These are phyloP conservation scores for Pseudognaphalium luteoalbum DNA, from an alignment of 129 eudicot genomes.

Conservation along the genomic window DNA sequence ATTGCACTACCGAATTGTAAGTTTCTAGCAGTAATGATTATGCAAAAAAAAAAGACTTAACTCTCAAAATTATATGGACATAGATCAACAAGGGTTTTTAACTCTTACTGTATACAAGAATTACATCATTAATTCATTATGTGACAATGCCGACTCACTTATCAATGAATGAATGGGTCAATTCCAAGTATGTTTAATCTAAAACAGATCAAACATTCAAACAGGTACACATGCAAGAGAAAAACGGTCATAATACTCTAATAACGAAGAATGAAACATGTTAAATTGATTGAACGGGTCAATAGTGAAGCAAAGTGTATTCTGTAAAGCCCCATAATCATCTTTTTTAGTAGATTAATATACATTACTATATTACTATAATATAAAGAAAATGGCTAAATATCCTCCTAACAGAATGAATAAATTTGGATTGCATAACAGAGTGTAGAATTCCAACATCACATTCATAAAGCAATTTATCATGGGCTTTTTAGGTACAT, in stretches of 20 bases:
- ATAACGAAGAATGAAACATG: no score
- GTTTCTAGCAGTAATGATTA: no score
- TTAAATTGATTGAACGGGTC: neutral
- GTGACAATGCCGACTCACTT: neutral
- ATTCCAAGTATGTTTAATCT: neutral
- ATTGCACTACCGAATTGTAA: neutral
- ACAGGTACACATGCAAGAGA: neutral
- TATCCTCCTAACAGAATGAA: neutral
- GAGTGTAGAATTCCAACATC: neutral
- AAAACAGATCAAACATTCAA: neutral
- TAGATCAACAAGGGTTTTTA: neutral
- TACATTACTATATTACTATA: no score
- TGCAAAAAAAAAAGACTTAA: no score
- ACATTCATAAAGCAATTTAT: constrained; percentile 4
- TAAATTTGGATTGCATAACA: constrained; percentile 20
- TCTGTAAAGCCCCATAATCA: neutral
- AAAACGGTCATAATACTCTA: neutral
- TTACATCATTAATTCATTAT: neutral
- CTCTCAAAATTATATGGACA: no score
- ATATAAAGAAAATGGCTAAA: neutral
- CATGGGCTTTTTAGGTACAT: constrained; percentile 10
- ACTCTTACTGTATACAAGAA: neutral
- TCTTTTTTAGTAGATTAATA: neutral
- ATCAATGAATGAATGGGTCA: neutral
- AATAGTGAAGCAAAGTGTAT: neutral